Base-by-base conservation (phyloP, 2,329 filamentous ascomycete genomes). In the Furcasterigmium furcatum region DNA sequence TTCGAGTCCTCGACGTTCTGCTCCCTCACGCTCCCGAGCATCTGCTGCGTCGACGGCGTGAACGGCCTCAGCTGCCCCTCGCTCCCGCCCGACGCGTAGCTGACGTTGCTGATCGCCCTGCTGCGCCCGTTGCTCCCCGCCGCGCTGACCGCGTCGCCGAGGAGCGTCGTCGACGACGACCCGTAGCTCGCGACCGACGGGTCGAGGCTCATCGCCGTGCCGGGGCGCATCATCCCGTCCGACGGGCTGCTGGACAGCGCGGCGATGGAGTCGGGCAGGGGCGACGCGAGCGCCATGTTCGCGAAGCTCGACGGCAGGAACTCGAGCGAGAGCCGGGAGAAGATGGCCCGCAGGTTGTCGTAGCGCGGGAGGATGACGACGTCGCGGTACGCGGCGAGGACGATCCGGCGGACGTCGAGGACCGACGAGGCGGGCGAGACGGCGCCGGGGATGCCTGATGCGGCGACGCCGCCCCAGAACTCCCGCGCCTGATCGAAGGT, bases 361-460 rank as follows among this genome's bases (percentile, higher is more conserved):
- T 95, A 94, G 42, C 92, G 84, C 2, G 90, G 89, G 1, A 99
- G 72, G 41, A 99, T 89, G 46, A 99, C 82, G 18, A 80, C 84
- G 64, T 99, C 94, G 43, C 94, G 84, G 68, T 94, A 99, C 4
- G 88, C 83, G 19, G 90, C 84, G 18, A 99, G 79, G 0, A 95
- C 90, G 35, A 97, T 84, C 20, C 90, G 81, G n/a, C 92, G 83
- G 1, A 97, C 86, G 55, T 97, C 91, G 3, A 96, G 77, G 34
- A 87, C 77, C 24, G 66, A 64, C 22, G 65, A 68, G n/a, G 70
- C 70, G 0, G 73, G 70, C 61, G 59, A 80, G 67, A 55, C 78
- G 44, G 66, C 62, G 22, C 49, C 50, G 8, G 64, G 53, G 4
- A 64, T 65, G 34, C 61, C 54, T 19, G 60, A 67, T 25, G 66